These are phyloP conservation scores for Oryza australiensis DNA, from an alignment of 176 grass and related monocot species.

Conservation along the genomic window DNA sequence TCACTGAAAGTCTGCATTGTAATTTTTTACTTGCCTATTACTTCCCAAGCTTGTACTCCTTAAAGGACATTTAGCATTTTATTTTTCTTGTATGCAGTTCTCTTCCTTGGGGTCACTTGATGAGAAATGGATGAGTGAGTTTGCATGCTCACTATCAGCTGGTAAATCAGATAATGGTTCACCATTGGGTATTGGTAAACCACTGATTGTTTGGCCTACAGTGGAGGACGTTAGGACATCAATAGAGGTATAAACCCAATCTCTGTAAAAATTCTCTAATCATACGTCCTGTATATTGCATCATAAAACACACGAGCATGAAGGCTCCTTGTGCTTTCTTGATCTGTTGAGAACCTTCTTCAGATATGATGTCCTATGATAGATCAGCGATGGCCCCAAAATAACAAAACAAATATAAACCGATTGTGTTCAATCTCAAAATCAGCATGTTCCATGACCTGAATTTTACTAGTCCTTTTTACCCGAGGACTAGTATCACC, in stretches of 20 bases:
- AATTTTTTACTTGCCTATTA: not conserved
- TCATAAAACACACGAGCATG: not conserved
- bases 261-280: conserved; percentile 3
- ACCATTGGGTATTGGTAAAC: conserved; percentile 69
- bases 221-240: conserved; percentile 95
- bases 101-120: conserved; percentile 95
- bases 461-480: conserved; percentile 23
- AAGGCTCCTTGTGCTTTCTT: not conserved
- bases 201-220: conserved; percentile 86
- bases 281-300: not conserved
- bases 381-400: conserved; percentile 14
- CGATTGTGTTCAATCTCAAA: not conserved
- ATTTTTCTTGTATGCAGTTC: conserved; percentile 60
- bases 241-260: conserved; percentile 71
- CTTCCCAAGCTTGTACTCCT: conserved; percentile 1
- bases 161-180: conserved; percentile 75
- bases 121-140: conserved; percentile 91
- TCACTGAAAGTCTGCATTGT: not conserved
- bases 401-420: not conserved
- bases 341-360: not conserved
- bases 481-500: not conserved
- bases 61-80: conserved; percentile 7
- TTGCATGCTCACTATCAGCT: conserved; percentile 71
- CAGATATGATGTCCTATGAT: not conserved
- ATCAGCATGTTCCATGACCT: not conserved